Percentiles rank a stretch among this genome's conserved stretches.
phyloP scores from a whole-genome alignment of 306 rosid genomes.

The Benincasa hispida region DNA sequence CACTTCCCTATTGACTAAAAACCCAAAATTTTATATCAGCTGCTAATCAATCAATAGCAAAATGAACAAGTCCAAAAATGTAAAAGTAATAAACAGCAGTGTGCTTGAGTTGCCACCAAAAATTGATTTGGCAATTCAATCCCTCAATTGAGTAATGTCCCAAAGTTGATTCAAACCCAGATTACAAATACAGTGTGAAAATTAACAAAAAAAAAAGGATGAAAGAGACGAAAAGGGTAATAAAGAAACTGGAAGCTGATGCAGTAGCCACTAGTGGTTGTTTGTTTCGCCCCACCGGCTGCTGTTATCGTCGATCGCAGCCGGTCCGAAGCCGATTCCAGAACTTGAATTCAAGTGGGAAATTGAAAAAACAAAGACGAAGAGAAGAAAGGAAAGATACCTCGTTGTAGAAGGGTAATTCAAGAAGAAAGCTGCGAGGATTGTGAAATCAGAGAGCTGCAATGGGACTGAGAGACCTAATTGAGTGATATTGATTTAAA shows the following conservation, averaged over 20 bases:
- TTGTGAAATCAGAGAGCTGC: not conserved
- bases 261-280: not conserved
- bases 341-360: not conserved
- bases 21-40: not conserved
- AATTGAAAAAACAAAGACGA: not conserved
- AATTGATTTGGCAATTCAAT: not conserved
- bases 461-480: no score
- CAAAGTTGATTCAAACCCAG: not conserved
- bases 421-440: not conserved
- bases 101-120: not conserved
- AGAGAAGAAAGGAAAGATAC: not conserved
- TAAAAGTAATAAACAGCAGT: not conserved
- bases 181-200: not conserved
- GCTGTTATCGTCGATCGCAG: not conserved
- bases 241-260: not conserved
- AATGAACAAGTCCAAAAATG: not conserved
- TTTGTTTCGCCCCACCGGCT: not conserved
- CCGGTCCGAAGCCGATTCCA: not conserved
- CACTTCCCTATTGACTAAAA: not conserved
- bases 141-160: not conserved
- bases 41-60: not conserved
- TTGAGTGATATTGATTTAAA: no score
- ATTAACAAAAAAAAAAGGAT: not conserved
- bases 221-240: not conserved
- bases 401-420: not conserved